Percentiles rank a stretch among this genome's conserved stretches.
phyloP scores from a whole-genome alignment of 345 rosid genomes.

The Trapa bicornis region DNA sequence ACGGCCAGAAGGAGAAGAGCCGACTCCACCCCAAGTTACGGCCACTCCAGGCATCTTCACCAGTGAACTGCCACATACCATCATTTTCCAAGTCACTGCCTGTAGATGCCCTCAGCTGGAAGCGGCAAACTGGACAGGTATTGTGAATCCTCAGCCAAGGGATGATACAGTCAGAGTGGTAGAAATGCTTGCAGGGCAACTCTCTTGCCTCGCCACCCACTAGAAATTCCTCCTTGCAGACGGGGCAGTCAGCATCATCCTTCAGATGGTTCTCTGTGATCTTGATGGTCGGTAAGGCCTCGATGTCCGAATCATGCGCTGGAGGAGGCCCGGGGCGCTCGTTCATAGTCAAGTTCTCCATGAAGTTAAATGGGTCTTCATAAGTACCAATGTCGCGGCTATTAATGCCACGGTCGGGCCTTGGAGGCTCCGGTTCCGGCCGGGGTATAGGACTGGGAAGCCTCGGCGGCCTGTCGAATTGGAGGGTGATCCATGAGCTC shows the following conservation, averaged over 20 bases:
- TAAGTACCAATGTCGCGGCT: background rate
- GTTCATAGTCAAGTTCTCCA: slow-evolving; percentile 13
- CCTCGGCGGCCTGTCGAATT: slow-evolving; percentile 18
- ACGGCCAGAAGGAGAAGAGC: slow-evolving; percentile 19
- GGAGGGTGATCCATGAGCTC: slow-evolving; percentile 50
- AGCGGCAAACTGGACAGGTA: slow-evolving; percentile 70
- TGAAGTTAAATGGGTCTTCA: background rate
- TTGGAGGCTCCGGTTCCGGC: background rate
- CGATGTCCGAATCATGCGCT: slow-evolving; percentile 28
- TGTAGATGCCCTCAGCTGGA: slow-evolving; percentile 12
- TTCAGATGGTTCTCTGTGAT: slow-evolving; percentile 21
- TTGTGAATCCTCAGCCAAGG: slow-evolving; percentile 66
- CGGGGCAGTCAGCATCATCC: slow-evolving; percentile 38
- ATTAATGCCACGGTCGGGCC: background rate
- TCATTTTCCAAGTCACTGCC: background rate
- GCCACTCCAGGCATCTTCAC: slow-evolving; percentile 14
- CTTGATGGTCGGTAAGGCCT: slow-evolving; percentile 31
- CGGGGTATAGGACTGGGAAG: background rate
- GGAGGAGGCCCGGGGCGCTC: slow-evolving; percentile 40
- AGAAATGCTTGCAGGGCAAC: slow-evolving; percentile 59
- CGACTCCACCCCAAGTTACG: slow-evolving; percentile 20
- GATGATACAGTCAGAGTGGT: slow-evolving; percentile 52
- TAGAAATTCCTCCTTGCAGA: slow-evolving; percentile 66
- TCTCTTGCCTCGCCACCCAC: slow-evolving; percentile 38
- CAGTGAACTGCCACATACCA: slow-evolving; percentile 8